Evolutionary conservation across 2,329 filamentous ascomycete species (phyloP), one percentile per base, ranked within the genome.

Genomic region (Pseudogymnoascus sp.): DNA sequence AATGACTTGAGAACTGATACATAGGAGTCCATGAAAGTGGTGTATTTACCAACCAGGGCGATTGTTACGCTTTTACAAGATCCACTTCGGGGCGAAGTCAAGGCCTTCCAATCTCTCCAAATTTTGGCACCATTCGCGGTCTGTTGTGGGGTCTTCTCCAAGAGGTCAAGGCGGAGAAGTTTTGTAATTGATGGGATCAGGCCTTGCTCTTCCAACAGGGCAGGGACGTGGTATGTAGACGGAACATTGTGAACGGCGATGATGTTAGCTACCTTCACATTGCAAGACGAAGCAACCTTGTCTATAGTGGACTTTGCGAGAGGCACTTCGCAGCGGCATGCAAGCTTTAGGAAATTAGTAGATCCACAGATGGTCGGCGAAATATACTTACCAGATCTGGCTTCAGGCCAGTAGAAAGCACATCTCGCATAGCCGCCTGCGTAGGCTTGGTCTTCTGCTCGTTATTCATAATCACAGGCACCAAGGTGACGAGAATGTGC

Each of bases 371-470:
- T 15, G 15, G 18, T 37, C 7, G 45, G n/a, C 18, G 25, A 27
- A 13, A 18, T 7, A n/a, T 25, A 70, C 77, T 63, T 77, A 88
- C 85, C 72, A 94, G 72, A 69, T 89, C 87, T 1, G 87, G 87
- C 62, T 80, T 83, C 60, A 90, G 60, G 21, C 65, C 65, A 37
- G 89, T 87, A 71, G 89, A 92, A 65, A 92, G 87, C 65, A 93
- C 87, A 69, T 89, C 85, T 71, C 87, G 87, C 70, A 97, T 91
- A 27, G 93, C 90, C 69, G 90, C 86, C 74, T 99, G 94, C 0
- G 93, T 99, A 0, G 94, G 94, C 78, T 97, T 97, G 7, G 92
- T 97, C 83, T 97, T 97, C 75, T 96, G 87, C 79, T 97, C 87
- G 27, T 84, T 69, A 52, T 70, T 42, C 45, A 52, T 65, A 59